Base-by-base conservation (phyloP, 2,329 filamentous ascomycete species). In the Chalara sp. region DNA sequence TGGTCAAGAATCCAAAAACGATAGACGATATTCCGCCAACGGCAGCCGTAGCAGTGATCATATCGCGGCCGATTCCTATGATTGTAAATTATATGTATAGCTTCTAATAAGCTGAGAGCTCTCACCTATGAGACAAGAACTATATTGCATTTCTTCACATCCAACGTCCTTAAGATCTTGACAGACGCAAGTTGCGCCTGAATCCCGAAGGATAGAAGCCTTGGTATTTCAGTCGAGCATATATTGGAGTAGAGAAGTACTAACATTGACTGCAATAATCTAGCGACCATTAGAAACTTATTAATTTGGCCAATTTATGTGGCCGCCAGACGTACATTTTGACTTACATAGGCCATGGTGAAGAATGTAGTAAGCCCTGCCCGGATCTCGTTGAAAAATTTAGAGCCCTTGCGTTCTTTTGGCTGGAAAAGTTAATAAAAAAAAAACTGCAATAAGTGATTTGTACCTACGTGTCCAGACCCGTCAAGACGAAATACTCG, bases 1-100 rank as follows among this genome's bases (percentile, higher is more conserved):
- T 95, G 31, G 89, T 89, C 48, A 91, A 75, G 21, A 92, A 76
- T 4, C 89, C 89, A 71, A 95, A 92, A 53, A 78, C 73, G 59
- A 95, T 83, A 29, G 84, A 86, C 1, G 86, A 79, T 52, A 93
- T 72, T 6, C 87, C 88, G 5, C 87, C 75, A 47, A 93, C 80
- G 7, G 87, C 87, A n/a, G 88, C 86, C 1, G 89, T 95, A 4
- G 87, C 86, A 1, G 89, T 95, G 51, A 93, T 83, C 13, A 93
- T 72, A 65, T 95, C 89, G 32, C 85, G 80, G 57, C 87, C 84
- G 55, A 95, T 68, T 43, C 75, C 82, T 75, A 49, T 1, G 33
- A 5, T 39, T 42, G 30, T 59, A n/a, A 58, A 52, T 37, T 21
- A 21, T 3, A 39, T 10, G 3, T 39, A 39, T 39, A 39, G 35